Conservation (phyloP, 495 filamentous ascomycete genomes). For the Neurospora sp. region DNA sequence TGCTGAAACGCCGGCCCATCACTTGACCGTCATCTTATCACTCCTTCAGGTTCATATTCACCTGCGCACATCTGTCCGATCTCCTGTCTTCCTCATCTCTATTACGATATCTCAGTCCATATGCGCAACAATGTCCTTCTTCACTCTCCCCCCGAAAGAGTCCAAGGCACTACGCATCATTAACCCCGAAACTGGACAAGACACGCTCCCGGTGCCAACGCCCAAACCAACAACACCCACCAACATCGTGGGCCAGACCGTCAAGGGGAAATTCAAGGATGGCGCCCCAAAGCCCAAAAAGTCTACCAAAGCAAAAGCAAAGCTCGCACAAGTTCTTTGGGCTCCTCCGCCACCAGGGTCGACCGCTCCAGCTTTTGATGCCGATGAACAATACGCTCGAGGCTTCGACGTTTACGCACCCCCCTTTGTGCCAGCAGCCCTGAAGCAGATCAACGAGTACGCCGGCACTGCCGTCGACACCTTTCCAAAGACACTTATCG, state of each 20-base stretch:
- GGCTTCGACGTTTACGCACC: constrained; percentile 25
- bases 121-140: background rate
- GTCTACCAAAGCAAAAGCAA: background rate
- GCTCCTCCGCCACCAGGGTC: background rate
- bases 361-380: background rate
- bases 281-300: background rate
- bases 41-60: too few species aligned
- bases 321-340: background rate
- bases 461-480: constrained; percentile 9
- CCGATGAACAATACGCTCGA: constrained; percentile 1
- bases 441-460: constrained; percentile 18
- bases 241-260: background rate
- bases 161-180: background rate
- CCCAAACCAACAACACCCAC: background rate
- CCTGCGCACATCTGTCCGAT: too few species aligned
- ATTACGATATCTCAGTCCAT: too few species aligned
- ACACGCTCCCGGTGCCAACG: background rate
- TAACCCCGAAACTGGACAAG: background rate
- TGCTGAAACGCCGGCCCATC: too few species aligned
- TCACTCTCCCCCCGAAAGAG: background rate
- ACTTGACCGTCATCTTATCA: background rate
- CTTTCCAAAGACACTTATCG: constrained; percentile 1
- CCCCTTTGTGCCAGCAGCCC: constrained; percentile 21
- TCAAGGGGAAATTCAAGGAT: background rate
- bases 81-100: too few species aligned